A percentile compares a stretch with the other conserved stretches of the same genome.
Conservation (phyloP, 148 eudicot species). For the Heliamphora exappendiculata region DNA sequence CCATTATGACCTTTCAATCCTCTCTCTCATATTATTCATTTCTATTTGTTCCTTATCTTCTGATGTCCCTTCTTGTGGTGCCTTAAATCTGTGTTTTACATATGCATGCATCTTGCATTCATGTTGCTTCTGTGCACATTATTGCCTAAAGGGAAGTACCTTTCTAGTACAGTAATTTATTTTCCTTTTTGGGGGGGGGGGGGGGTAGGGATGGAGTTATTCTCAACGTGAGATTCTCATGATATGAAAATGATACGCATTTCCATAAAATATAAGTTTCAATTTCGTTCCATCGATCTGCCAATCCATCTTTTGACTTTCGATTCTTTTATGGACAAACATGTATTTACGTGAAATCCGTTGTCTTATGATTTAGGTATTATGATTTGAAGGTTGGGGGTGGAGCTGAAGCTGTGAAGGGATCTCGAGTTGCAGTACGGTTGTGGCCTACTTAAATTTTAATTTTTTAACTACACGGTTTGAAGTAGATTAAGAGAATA, state of each 20-base stretch:
- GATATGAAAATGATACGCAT: neutral
- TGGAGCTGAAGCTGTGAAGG: conserved; percentile 83
- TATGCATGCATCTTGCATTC: neutral
- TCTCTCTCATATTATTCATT: neutral
- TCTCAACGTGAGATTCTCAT: neutral
- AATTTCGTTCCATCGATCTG: too few relatives aligned
- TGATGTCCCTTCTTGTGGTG: neutral
- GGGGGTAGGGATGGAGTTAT: too few relatives aligned
- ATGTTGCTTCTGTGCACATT: neutral
- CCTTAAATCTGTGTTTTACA: neutral
- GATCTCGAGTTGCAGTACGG: conserved; percentile 98
- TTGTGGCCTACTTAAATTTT: conserved; percentile 39
- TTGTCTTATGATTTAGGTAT: conserved; percentile 41
- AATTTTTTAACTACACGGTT: conserved; percentile 8
- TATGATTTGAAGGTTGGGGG: conserved; percentile 86
- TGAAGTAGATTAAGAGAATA: neutral
- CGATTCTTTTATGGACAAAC: too few relatives aligned
- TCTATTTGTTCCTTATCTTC: neutral
- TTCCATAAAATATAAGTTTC: neutral
- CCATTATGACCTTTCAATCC: neutral
- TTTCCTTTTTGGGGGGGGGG: too few relatives aligned
- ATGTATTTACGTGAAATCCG: conserved; percentile 5
- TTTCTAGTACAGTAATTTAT: too few relatives aligned
- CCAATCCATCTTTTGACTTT: neutral
- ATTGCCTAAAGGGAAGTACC: too few relatives aligned